Conservation (phyloP, 164 flowering plant species). For the grape (Vitis vinifera) region DNA sequence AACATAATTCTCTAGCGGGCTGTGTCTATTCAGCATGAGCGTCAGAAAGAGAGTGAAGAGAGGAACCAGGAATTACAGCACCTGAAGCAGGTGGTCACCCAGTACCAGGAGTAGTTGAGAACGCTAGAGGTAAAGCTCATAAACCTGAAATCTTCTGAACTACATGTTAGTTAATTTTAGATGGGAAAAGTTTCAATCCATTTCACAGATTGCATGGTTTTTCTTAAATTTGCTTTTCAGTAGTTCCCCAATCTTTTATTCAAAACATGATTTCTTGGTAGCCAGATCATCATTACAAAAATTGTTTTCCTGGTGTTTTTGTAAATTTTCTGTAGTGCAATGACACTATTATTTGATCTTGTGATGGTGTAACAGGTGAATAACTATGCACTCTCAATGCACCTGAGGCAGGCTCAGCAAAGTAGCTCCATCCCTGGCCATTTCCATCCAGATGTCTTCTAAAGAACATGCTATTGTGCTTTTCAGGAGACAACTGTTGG, state of each 20-base stretch:
- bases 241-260: too few relatives aligned
- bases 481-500: too few relatives aligned
- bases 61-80: slow-evolving; percentile 64
- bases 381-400: slow-evolving; percentile 50
- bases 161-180: neutral
- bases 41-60: slow-evolving; percentile 65
- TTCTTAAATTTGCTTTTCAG: too few relatives aligned
- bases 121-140: slow-evolving; percentile 61
- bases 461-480: neutral
- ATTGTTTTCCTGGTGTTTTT: too few relatives aligned
- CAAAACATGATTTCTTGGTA: too few relatives aligned
- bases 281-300: too few relatives aligned
- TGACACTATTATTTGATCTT: neutral
- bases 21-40: slow-evolving; percentile 78
- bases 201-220: too few relatives aligned
- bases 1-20: slow-evolving; percentile 78
- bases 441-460: slow-evolving; percentile 46
- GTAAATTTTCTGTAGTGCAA: neutral
- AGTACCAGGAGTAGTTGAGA: slow-evolving; percentile 78
- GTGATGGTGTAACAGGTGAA: slow-evolving; percentile 30
- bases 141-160: neutral
- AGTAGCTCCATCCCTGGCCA: slow-evolving; percentile 40
- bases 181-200: neutral
- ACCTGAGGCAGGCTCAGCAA: slow-evolving; percentile 51
- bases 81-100: slow-evolving; percentile 67